Base-by-base conservation (phyloP, 2,329 filamentous ascomycete genomes). In the Colletotrichum sp. region DNA sequence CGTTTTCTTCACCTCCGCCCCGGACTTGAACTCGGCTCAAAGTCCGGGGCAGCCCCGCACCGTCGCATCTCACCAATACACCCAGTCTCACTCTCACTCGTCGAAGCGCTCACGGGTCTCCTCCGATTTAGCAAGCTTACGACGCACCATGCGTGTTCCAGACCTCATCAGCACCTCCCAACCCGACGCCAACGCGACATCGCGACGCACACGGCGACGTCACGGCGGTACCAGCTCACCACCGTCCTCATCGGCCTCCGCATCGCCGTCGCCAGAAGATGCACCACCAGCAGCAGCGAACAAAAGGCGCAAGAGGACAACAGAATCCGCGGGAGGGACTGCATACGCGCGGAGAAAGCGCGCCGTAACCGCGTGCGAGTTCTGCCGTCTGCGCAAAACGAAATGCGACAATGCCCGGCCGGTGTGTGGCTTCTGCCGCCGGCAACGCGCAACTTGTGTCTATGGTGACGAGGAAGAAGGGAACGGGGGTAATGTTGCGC, bases 361-460 rank as follows among this genome's bases (percentile, higher is more conserved):
- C 18, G 62, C 75, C 18, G 62, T 62, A 1, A 72, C 65, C 21
- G 75, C 75, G 6, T 74, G 74, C 59, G 39, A 73, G 12, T 73
- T 76, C n/a, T 76, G 70, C 18, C 70, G 74, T 26, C 49, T 76
- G 5, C 71, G 71, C 34, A 76, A 76, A 15, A 74, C 75, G 12
- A 70, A 72, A 16, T 66, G 44, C 62, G 69, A 65, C 4, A 65
- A 66, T 24, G 44, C 24, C 7, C 60, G 30, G 16, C 60, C 66
- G 15, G 18, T 60, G 5, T 79, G 76, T 71, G 69, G 75, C 24
- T 71, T 59, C 49, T 75, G 72, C 59, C 39, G 32, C 3, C 75
- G 49, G 16, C 72, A 76, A 21, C 26, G 55, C 15, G 76, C 72
- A 1, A 70, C 15, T 2, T 77, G 76, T 6, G 36, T 77, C 34